Evolutionary conservation across 352 stramenopile species (phyloP).

Genomic region (Globisporangium heterothallicum): DNA sequence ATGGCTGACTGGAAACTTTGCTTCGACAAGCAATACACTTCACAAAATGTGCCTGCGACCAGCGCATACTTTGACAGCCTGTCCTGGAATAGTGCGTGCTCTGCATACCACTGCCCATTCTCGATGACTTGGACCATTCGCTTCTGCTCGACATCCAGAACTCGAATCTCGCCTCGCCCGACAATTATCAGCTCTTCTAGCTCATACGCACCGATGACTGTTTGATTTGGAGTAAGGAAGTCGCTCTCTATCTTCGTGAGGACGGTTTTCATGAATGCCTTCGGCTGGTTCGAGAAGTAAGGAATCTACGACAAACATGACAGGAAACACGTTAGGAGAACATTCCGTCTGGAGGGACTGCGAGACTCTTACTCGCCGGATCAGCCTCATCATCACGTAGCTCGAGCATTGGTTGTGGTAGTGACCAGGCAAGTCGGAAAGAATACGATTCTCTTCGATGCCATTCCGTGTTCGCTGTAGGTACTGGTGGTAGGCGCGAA

Average conservation of each 20-base stretch:
- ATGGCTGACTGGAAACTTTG: conserved; percentile 13
- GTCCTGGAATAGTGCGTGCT: conserved; percentile 21
- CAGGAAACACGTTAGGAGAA: background rate
- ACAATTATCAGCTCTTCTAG: conserved; percentile 19
- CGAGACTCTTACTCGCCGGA: conserved; percentile 9
- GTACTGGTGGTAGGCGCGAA: conserved; percentile 7
- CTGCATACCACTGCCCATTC: conserved; percentile 14
- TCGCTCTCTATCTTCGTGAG: conserved; percentile 16
- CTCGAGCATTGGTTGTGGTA: conserved; percentile 18
- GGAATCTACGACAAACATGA: conserved; percentile 7
- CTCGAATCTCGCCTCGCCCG: conserved; percentile 14
- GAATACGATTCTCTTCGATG: conserved; percentile 16
- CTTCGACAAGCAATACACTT: conserved; percentile 20
- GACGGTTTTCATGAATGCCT: conserved; percentile 15
- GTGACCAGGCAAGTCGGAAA: conserved; percentile 14
- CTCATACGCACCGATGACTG: conserved; percentile 7
- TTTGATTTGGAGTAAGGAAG: conserved; percentile 18
- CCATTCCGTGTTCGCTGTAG: conserved; percentile 7
- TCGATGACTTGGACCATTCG: conserved; percentile 9
- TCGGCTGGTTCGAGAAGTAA: conserved; percentile 16
- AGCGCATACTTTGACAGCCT: conserved; percentile 12
- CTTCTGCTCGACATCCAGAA: conserved; percentile 11
- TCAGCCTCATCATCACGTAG: conserved; percentile 15
- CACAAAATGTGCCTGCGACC: conserved; percentile 18
- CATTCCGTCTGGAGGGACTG: background rate